Base-by-base conservation (phyloP, 2,329 filamentous ascomycete genomes). In the Blumeriella jaapii region DNA sequence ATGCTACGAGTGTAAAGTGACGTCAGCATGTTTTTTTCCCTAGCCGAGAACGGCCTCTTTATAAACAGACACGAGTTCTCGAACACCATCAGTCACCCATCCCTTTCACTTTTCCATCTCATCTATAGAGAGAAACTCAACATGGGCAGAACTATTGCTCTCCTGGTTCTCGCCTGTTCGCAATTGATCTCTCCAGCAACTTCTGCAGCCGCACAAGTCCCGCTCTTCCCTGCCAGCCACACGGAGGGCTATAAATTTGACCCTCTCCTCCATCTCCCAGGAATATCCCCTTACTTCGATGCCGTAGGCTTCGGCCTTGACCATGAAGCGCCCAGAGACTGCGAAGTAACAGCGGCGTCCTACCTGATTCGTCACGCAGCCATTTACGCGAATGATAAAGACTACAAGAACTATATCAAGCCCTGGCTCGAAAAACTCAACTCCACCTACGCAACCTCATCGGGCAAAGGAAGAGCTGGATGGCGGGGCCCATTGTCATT, bases 321-420 rank as follows among this genome's bases (percentile, higher is more conserved):
- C 22, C 61, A 68, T 40, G 62, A 68, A 36, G 51, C 63, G 4
- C 69, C 69, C 0, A 61, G 64, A 37, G 63, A 68, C 7, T 74
- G 70, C 52, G 62, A 60, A 0, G 57, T 66, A 1, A 63, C 60
- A 0, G 61, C 64, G 17, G 69, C 69, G 0, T 67, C 69, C 2
- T 74, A 74, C 51, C 58, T 74, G 0, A 61, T 67, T 11, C 69
- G 71, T n/a, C 71, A 74, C 45, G 69, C 69, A 0, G 69, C 71
- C 22, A 74, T 74, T 37, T 73, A 72, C 46, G 67, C 67, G 44
- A 74, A 74, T 42, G 69, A 74, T 47, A 69, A 65, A 39, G 71
- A 75, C 47, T 72, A 65, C 31, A 68, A 73, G 42, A 59, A 61
- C 24, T 74, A 72, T 45, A 68, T 74, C 14, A 62, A 69, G 48